These are phyloP conservation scores for Phytomonas sp. DNA, from an alignment of 208 protist species.

Conservation along the genomic window DNA sequence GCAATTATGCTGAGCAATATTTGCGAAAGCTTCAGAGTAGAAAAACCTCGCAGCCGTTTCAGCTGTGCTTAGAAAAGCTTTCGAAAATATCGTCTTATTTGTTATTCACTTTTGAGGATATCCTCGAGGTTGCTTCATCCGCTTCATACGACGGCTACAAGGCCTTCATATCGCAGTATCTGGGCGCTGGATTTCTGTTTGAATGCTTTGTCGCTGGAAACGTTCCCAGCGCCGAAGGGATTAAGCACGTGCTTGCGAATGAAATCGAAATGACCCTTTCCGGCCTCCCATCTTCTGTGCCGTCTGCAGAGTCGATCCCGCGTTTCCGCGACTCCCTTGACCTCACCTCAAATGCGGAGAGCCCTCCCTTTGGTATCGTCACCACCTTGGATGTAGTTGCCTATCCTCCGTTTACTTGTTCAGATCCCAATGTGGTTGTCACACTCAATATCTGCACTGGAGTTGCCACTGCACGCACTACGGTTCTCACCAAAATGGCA, in stretches of 20 bases:
- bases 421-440: slow-evolving; percentile 43
- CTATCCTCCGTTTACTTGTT: slow-evolving; percentile 33
- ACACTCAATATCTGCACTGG: slow-evolving; percentile 46
- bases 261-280: slow-evolving; percentile 26
- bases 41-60: slow-evolving; percentile 35
- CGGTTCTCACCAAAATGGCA: slow-evolving; percentile 25
- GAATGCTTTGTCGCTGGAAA: slow-evolving; percentile 66
- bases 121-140: slow-evolving; percentile 21
- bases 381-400: slow-evolving; percentile 29
- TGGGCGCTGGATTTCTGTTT: slow-evolving; percentile 36
- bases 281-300: slow-evolving; percentile 14
- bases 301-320: slow-evolving; percentile 20
- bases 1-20: slow-evolving; percentile 29
- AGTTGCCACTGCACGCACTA: slow-evolving; percentile 27
- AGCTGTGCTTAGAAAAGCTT: slow-evolving; percentile 20
- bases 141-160: slow-evolving; percentile 43
- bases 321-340: slow-evolving; percentile 48
- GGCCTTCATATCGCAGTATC: slow-evolving; percentile 38
- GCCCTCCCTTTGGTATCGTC: neutral
- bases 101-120: slow-evolving; percentile 45
- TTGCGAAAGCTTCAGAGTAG: slow-evolving; percentile 23
- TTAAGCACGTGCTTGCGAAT: slow-evolving; percentile 19
- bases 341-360: slow-evolving; percentile 2
- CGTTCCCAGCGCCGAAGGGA: slow-evolving; percentile 25
- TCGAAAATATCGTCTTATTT: slow-evolving; percentile 18